A percentile compares a stretch with the other conserved stretches of the same genome.
phyloP scores from a whole-genome alignment of 2,329 filamentous ascomycete species.

The Davidsoniella eucalypti region DNA sequence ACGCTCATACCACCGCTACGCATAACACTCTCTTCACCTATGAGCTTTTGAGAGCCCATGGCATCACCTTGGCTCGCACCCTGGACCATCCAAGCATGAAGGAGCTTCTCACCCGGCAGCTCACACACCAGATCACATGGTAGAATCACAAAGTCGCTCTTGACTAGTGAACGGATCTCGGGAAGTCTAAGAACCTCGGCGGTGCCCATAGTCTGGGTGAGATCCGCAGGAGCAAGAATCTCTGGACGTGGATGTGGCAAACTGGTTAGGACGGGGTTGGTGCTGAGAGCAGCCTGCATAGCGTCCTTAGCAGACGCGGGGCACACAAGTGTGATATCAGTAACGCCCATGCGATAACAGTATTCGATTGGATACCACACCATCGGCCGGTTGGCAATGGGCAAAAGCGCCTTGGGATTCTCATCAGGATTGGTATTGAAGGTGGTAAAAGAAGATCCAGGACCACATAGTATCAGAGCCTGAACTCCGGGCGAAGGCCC shows the following conservation, averaged over 20 bases:
- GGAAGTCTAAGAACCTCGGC: conserved; percentile 74
- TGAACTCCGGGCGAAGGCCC: conserved; percentile 64
- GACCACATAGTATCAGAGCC: conserved; percentile 68
- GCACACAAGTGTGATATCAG: conserved; percentile 47
- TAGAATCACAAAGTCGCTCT: conserved; percentile 72
- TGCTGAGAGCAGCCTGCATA: conserved; percentile 54
- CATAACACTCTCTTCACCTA: conserved; percentile 22
- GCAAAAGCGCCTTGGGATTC: conserved; percentile 65
- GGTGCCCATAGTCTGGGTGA: conserved; percentile 75
- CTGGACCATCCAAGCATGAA: conserved; percentile 86
- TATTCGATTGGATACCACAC: conserved; percentile 81
- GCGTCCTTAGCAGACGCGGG: conserved; percentile 49
- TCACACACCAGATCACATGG: conserved; percentile 92
- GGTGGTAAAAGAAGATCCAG: conserved; percentile 65
- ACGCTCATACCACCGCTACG: conserved; percentile 68
- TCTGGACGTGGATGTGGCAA: conserved; percentile 58
- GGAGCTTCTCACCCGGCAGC: conserved; percentile 61
- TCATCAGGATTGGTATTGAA: conserved; percentile 69
- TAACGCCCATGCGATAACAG: conserved; percentile 66
- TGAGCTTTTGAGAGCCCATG: conserved; percentile 30
- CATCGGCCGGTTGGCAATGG: conserved; percentile 75
- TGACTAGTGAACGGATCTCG: conserved; percentile 64
- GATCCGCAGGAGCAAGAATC: conserved; percentile 56
- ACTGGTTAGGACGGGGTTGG: conserved; percentile 60
- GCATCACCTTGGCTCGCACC: conserved; percentile 51